phyloP scores from a whole-genome alignment of 306 rosid species.

The Canavalia ensiformis region DNA sequence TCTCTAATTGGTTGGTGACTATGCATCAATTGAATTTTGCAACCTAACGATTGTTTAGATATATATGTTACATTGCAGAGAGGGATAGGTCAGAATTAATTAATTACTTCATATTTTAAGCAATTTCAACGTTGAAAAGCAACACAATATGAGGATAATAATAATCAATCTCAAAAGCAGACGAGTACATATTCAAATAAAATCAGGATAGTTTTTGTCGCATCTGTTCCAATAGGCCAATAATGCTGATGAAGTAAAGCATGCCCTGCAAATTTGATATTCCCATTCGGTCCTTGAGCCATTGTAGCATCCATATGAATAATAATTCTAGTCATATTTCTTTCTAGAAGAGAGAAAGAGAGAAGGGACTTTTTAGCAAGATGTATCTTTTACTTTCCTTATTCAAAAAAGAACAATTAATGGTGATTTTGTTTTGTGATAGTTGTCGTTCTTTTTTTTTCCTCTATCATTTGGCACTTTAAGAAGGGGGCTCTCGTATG shows the following conservation, averaged over 20 bases:
- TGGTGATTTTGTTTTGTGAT: background rate
- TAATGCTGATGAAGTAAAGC: background rate
- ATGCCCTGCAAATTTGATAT: conserved; percentile 3
- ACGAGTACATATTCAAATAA: background rate
- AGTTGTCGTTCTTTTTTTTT: background rate
- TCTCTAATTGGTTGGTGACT: background rate
- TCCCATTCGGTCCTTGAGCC: background rate
- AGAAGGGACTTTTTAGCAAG: background rate
- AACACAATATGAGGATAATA: background rate
- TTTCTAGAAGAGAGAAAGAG: background rate
- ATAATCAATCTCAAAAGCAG: conserved; percentile 10
- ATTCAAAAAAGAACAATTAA: background rate
- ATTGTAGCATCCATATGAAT: background rate
- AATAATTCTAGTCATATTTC: conserved; percentile 1
- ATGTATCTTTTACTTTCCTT: background rate
- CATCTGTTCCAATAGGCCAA: conserved; percentile 36
- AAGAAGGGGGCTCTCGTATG: background rate
- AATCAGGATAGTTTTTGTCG: conserved; percentile 18
- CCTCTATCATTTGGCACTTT: conserved; percentile 12
- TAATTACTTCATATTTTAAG: background rate
- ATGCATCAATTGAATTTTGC: background rate
- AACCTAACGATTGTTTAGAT: background rate
- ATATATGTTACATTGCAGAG: background rate
- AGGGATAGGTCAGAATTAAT: background rate
- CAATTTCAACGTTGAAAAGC: background rate